phyloP scores from a whole-genome alignment of 2,329 filamentous ascomycete species.

The Aspergillus ochraceus region DNA sequence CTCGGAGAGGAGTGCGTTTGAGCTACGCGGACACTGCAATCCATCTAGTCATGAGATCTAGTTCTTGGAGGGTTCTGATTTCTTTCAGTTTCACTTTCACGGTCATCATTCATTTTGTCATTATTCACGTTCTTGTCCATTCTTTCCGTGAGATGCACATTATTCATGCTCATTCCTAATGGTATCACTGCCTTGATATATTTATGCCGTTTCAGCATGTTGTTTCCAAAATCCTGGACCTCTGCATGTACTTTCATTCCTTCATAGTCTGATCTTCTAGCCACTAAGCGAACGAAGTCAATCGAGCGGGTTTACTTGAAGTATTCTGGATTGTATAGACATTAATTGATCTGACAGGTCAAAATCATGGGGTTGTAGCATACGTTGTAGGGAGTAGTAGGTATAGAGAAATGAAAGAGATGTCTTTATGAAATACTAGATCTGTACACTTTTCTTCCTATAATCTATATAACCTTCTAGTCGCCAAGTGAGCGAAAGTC shows the following conservation, averaged over 20 bases:
- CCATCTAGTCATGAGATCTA: not conserved
- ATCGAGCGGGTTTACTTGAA: not conserved
- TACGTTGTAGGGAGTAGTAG: too few species aligned
- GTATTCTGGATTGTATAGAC: too few species aligned
- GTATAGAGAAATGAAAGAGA: too few species aligned
- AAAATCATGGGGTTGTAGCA: too few species aligned
- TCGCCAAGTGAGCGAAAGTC: too few species aligned
- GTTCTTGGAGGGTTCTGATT: not conserved
- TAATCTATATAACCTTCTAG: too few species aligned
- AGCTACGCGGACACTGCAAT: constrained; percentile 1
- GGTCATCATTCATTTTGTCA: not conserved
- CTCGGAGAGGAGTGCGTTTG: constrained; percentile 53
- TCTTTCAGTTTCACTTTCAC: not conserved
- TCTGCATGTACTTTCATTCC: not conserved
- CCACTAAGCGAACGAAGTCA: not conserved
- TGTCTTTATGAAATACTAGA: too few species aligned
- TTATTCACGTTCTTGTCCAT: not conserved
- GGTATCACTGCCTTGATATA: not conserved
- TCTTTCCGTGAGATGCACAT: not conserved
- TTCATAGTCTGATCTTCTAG: not conserved
- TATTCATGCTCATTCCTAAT: not conserved
- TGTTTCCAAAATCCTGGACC: not conserved
- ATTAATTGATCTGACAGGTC: too few species aligned
- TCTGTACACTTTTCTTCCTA: too few species aligned
- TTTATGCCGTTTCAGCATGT: too few species aligned